A percentile compares a stretch with the other conserved stretches of the same genome.
These are phyloP conservation scores for Stephania japonica DNA, from an alignment of 164 flowering plant species.

Conservation along the genomic window DNA sequence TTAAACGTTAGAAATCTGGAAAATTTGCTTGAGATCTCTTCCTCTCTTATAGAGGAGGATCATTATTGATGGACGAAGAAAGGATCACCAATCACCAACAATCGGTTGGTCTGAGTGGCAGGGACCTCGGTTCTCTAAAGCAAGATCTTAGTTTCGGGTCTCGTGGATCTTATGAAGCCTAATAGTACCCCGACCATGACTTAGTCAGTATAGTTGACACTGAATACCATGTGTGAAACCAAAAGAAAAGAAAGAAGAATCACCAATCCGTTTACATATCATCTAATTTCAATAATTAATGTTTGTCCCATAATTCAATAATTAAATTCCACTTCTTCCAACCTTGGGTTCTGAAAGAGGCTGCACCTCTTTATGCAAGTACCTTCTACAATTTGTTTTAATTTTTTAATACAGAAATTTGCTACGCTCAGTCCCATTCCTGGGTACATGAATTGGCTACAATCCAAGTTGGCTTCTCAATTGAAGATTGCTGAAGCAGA, in stretches of 20 bases:
- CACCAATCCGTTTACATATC: neutral
- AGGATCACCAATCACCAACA: neutral
- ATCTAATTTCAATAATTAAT: neutral
- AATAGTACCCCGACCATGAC: no score
- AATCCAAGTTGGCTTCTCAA: slow-evolving; percentile 79
- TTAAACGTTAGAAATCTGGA: neutral
- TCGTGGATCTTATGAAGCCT: no score
- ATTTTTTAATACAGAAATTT: slow-evolving; percentile 47
- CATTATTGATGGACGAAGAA: neutral
- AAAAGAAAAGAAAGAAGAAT: no score
- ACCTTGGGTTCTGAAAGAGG: neutral
- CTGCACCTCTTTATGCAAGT: slow-evolving; percentile 2
- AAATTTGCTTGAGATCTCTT: neutral
- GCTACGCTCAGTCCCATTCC: slow-evolving; percentile 95
- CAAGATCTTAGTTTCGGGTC: no score
- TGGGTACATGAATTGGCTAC: slow-evolving; percentile 85
- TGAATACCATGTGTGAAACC: no score
- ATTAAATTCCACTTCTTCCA: neutral
- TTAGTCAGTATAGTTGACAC: no score
- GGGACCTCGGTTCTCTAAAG: no score
- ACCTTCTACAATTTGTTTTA: slow-evolving; percentile 11
- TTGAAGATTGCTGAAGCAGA: slow-evolving; percentile 47
- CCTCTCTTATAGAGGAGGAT: neutral
- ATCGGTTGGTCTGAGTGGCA: no score
- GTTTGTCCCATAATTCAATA: neutral